phyloP scores from a whole-genome alignment of 345 rosid species.

The Syzygium oleosum region DNA sequence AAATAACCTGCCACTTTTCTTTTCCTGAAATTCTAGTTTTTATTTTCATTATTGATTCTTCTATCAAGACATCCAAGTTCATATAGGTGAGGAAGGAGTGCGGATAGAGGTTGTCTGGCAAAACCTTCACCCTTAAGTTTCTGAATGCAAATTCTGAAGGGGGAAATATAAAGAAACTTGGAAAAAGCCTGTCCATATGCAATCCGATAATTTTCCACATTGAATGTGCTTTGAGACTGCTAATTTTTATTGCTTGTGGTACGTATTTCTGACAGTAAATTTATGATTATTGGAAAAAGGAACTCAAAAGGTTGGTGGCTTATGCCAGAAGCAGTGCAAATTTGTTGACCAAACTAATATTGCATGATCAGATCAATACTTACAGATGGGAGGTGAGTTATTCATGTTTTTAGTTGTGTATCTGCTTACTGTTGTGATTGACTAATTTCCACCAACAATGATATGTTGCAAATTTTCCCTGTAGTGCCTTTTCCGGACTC shows the following conservation, averaged over 20 bases:
- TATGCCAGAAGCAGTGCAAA: slow-evolving; percentile 86
- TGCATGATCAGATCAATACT: slow-evolving; percentile 45
- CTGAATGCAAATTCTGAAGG: background rate
- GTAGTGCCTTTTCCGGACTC: slow-evolving; percentile 90
- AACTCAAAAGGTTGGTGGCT: slow-evolving; percentile 73
- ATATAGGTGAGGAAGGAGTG: background rate
- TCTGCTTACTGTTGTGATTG: background rate
- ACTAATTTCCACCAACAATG: background rate
- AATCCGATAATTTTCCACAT: background rate
- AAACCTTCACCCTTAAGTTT: background rate
- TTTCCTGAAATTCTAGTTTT: background rate
- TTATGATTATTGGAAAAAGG: slow-evolving; percentile 34
- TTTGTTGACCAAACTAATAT: slow-evolving; percentile 55
- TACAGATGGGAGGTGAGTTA: slow-evolving; percentile 79
- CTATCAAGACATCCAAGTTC: background rate
- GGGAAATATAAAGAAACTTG: background rate
- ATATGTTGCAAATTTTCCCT: slow-evolving; percentile 3
- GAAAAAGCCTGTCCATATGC: background rate
- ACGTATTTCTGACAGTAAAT: background rate
- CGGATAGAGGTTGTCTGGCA: background rate
- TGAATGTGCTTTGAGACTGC: background rate
- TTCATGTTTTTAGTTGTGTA: background rate
- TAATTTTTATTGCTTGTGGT: background rate
- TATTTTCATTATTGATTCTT: background rate
- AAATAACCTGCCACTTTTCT: background rate